Evolutionary conservation across 805 yeast species (phyloP), one percentile per base, ranked within the genome.

Genomic region (Sugiyamaella smithiae): DNA sequence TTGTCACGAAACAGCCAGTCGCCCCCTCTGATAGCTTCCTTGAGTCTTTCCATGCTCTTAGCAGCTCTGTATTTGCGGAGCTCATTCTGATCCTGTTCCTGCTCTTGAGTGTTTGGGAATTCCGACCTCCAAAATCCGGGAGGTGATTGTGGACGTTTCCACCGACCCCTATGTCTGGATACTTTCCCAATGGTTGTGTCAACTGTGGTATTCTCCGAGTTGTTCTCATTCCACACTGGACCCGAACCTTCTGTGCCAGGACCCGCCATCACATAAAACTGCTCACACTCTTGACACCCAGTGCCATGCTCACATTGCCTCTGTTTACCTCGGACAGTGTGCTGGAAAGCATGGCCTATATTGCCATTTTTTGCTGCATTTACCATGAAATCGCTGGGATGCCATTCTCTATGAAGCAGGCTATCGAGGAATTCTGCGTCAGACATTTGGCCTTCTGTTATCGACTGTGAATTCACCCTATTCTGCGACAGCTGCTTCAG

Each of bases 111-210:
- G 4, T 65, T 67, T 0, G 86, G 84, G 53, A 82, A 80, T 45
- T 79, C 85, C 20, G 80, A 68, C 33, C 79, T 63, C 53, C 78
- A 81, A 62, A 74, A 80, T 0, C 85, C 85, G 0, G 81, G 81
- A 1, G 85, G 85, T 1, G 78, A 69, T 2, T 68, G 67, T 0
- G 72, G 71, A 37, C 74, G 62, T 5, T 56, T 60, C 57, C 68
- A 65, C 20, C 60, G 32, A 41, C 66, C 61, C 7, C 58, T 46
- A 37, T 65, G 64, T 2, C 62, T 50, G 3, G 63, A 55, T 16
- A 48, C 52, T 11, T 43, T 42, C 25, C 49, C 45, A 20, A 57
- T 45, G n/a, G 55, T 45, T 9, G 29, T 28, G 25, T 14, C 41
- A 16, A 7, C 24, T n/a, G 17, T 19, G 16, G 35, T 17, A 3